Evolutionary conservation across 495 filamentous ascomycete species (phyloP), one percentile per base, ranked within the genome.

Genomic region (Amniculicola lignicola): DNA sequence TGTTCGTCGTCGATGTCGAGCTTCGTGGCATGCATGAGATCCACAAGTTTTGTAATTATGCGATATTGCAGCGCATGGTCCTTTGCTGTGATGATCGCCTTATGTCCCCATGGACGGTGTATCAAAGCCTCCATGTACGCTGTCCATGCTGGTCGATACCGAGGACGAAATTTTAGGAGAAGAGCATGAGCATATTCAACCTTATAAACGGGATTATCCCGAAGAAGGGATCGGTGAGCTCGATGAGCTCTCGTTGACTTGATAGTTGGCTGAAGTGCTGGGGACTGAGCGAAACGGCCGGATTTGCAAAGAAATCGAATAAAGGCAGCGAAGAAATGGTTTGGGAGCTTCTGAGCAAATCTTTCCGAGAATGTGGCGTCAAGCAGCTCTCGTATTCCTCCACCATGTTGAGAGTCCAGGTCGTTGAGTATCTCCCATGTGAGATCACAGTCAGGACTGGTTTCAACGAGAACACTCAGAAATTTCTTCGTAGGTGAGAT

Each of bases 271-370:
- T 15, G 57, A 37, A 25, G 64, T 19, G 58, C 45, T 42, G 67
- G 64, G 25, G 59, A 12, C 4, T 18, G 39, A 18, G 37, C 15
- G 27, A 48, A 74, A 25, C 51, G 69, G 54, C 51, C 71, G 29
- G 82, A 74, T 25, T 52, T 70, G 55, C 51, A 73, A 16, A 82
- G 59, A 37, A 82, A 74, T 2, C 58, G 45, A 28, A 83, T 72
- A 42, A 79, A 79, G 11, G 79, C 70, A 3, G 69, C 66, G 40
- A 82, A 75, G 68, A 15, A 78, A 37, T 4, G 51, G 54, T 41
- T 61, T 6, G 37, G 16, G 37, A 40, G 37, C 16, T 40, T 9
- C 6, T 18, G 7, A 9, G 37, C 37, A 7, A n/a, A n/a, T 33
- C n/a, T n/a, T 33, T 33, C 29, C 16, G 7, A 9, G 10, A 40